These are phyloP conservation scores for Colletotrichum australisinense DNA, from an alignment of 2,329 filamentous ascomycete species.

Conservation along the genomic window DNA sequence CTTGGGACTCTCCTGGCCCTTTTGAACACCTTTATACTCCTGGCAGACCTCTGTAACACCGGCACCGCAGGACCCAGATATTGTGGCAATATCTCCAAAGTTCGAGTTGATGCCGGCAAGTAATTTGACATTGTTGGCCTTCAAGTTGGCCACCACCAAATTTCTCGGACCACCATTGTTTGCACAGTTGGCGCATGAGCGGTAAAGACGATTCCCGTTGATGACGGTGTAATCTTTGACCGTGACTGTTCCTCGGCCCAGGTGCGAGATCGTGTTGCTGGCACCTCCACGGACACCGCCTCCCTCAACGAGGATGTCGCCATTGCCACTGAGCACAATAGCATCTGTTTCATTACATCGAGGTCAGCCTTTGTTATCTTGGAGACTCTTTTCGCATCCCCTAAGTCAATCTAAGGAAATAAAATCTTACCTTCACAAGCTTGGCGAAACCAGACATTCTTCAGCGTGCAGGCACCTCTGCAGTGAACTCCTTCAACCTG, in stretches of 20 bases:
- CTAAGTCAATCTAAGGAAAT: no score
- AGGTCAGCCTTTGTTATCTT: no score
- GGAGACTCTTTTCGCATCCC: no score
- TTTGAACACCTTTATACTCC: constrained; percentile 28
- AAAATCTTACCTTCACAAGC: constrained; percentile 47
- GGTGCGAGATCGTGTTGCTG: constrained; percentile 47
- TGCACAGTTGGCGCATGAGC: constrained; percentile 55
- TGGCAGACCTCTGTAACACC: constrained; percentile 27
- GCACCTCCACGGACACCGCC: constrained; percentile 44
- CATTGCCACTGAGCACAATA: not conserved
- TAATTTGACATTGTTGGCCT: constrained; percentile 35
- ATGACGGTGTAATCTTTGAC: constrained; percentile 48
- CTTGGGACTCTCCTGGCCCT: constrained; percentile 24
- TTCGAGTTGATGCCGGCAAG: constrained; percentile 55
- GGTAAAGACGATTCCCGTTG: constrained; percentile 55
- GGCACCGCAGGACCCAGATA: constrained; percentile 35
- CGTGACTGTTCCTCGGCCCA: constrained; percentile 44
- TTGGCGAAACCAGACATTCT: constrained; percentile 51
- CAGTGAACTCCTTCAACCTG: constrained; percentile 63
- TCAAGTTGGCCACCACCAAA: not conserved
- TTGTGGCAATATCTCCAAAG: constrained; percentile 41
- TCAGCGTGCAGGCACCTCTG: constrained; percentile 53
- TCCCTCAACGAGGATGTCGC: constrained; percentile 39
- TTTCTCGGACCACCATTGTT: constrained; percentile 18
- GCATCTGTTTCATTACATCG: not conserved